Evolutionary conservation across 306 rosid species (phyloP), one percentile per base, ranked within the genome.

Genomic region (Myrica gale): DNA sequence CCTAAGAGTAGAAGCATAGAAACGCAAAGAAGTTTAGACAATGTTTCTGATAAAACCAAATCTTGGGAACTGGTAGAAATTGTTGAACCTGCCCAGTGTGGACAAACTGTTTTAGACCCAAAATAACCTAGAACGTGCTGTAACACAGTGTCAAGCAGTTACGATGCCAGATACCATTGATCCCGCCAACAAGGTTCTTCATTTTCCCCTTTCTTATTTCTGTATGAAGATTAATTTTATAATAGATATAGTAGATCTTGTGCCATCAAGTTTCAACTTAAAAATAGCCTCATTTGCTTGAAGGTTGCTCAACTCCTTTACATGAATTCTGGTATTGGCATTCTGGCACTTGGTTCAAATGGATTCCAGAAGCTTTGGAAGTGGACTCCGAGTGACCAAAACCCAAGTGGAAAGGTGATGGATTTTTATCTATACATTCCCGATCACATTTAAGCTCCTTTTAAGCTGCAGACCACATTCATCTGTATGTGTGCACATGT

Each of bases 331-430:
- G 98, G 96, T 68, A 81, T 81, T 70, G 97, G 96, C 61, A 76
- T 93, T 79, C 84, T 93, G 85, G 98, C 98, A 68, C 96, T 93
- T 71, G 93, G 93, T 57, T 89, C 96, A 68, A 88, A 89, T 74
- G 98, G 98, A 72, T 81, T 85, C 54, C 98, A 93, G 83, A 87
- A 84, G 86, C 85, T 93, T 52, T 93, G 98, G 98, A 93, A 85
- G 82, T 93, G 98, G 98, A 11, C 69, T 13, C 97, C 93, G 70
- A 83, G 71, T 80, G 97, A 88, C 71, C 95, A 86, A 70, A 87
- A 88, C 79, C 93, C 83, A 53, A 78, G 66, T 78, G 90, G 93
- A 75, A 89, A 93, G 98, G 98, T 90, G 82, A 78, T 57, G 66
- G 53, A 72, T 69, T 32, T 62, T 3, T 62, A 39, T 45, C 19